Percentiles rank a stretch among this genome's conserved stretches.
Evolutionary conservation across 257 asterid species (phyloP).

Genomic region (Orobanche coerulescens): DNA sequence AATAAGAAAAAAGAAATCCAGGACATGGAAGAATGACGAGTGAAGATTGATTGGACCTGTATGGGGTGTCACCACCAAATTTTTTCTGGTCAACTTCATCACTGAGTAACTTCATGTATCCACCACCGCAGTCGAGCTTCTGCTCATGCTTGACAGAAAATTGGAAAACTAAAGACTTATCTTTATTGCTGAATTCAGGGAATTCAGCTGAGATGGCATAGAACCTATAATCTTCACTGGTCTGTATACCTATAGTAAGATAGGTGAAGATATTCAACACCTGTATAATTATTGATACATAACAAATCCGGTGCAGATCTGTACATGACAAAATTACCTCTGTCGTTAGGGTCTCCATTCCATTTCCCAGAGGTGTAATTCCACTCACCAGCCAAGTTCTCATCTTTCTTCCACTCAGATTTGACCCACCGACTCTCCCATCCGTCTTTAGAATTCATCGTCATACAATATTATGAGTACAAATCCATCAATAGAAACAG

Average conservation of each 20-base stretch:
- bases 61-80: conserved; percentile 88
- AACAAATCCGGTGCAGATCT: neutral
- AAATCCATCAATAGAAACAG: neutral
- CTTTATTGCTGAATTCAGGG: conserved; percentile 89
- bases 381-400: conserved; percentile 82
- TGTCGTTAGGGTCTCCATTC: conserved; percentile 70
- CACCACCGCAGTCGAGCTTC: conserved; percentile 98
- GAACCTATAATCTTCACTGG: conserved; percentile 84
- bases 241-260: conserved; percentile 60
- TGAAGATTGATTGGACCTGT: conserved; percentile 52
- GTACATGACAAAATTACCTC: conserved; percentile 34
- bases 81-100: conserved; percentile 81
- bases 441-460: conserved; percentile 40
- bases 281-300: neutral
- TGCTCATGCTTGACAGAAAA: conserved; percentile 92
- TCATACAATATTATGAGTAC: conserved; percentile 19
- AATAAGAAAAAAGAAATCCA: neutral
- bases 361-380: conserved; percentile 86
- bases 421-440: conserved; percentile 89
- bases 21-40: neutral
- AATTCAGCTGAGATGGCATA: conserved; percentile 85
- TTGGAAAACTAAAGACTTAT: conserved; percentile 67
- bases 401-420: conserved; percentile 95
- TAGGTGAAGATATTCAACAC: neutral
- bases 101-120: conserved; percentile 85